Conservation (phyloP, 108 stramenopile genomes). For the Cyclotella baltica region DNA sequence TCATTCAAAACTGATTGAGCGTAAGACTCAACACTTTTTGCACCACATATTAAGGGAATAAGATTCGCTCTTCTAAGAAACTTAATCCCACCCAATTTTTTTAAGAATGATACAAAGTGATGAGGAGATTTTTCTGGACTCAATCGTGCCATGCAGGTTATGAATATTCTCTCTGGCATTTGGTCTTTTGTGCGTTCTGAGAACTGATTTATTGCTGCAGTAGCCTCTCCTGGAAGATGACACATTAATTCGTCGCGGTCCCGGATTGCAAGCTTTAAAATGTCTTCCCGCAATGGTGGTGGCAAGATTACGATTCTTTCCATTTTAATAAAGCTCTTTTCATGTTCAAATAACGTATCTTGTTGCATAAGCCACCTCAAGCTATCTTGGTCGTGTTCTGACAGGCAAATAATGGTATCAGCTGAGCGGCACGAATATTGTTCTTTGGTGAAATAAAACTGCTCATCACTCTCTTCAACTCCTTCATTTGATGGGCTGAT, state of each 20-base stretch:
- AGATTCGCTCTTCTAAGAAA: slow-evolving; percentile 24
- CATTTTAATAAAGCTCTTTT: neutral
- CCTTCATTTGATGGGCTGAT: neutral
- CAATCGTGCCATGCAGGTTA: slow-evolving; percentile 57
- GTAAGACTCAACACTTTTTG: slow-evolving; percentile 52
- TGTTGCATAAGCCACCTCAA: slow-evolving; percentile 15
- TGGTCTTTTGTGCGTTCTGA: too few species aligned
- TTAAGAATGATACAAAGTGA: slow-evolving; percentile 49
- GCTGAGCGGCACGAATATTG: slow-evolving; percentile 52
- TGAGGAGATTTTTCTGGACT: slow-evolving; percentile 56
- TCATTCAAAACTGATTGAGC: slow-evolving; percentile 35
- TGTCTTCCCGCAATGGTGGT: slow-evolving; percentile 59
- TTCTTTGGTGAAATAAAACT: slow-evolving; percentile 54
- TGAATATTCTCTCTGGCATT: slow-evolving; percentile 24
- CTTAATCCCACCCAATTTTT: slow-evolving; percentile 26
- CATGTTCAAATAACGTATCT: neutral
- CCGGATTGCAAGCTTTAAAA: slow-evolving; percentile 42
- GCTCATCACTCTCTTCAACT: slow-evolving; percentile 3
- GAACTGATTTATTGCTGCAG: neutral
- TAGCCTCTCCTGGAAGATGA: slow-evolving; percentile 31
- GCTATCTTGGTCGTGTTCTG: slow-evolving; percentile 36
- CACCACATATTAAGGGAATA: slow-evolving; percentile 59
- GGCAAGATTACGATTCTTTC: slow-evolving; percentile 28
- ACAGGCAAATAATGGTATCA: slow-evolving; percentile 48
- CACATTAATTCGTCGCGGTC: neutral